These are phyloP conservation scores for Protomyces inundatus DNA, from an alignment of 1,139 yeast genomes.

Conservation along the genomic window DNA sequence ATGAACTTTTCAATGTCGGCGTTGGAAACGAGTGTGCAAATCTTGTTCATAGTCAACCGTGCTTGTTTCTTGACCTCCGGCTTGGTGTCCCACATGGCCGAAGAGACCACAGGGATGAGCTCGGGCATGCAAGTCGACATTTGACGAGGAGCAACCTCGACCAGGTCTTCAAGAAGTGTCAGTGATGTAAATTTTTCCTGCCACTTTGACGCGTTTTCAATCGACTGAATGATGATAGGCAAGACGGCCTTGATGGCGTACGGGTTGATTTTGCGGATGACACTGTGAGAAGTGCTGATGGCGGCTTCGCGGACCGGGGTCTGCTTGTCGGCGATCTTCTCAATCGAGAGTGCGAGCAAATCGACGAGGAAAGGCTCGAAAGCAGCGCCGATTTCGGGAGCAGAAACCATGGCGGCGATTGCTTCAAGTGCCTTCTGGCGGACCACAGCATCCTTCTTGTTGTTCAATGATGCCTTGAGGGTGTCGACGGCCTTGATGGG, in stretches of 20 bases:
- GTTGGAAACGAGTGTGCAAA: slow-evolving; percentile 97
- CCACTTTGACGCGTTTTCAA: slow-evolving; percentile 84
- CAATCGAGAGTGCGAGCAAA: slow-evolving; percentile 62
- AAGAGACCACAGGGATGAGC: slow-evolving; percentile 95
- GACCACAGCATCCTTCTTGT: slow-evolving; percentile 65
- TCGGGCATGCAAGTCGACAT: slow-evolving; percentile 99
- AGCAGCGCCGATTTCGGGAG: slow-evolving; percentile 35
- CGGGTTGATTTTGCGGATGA: slow-evolving; percentile 82
- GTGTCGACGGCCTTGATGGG: slow-evolving; percentile 82
- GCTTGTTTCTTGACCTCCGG: slow-evolving; percentile 96
- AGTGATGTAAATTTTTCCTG: slow-evolving; percentile 93
- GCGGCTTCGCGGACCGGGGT: slow-evolving; percentile 68
- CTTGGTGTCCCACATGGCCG: slow-evolving; percentile 99
- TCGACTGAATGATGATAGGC: slow-evolving; percentile 68
- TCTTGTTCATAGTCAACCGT: slow-evolving; percentile 87
- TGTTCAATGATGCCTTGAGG: slow-evolving; percentile 67
- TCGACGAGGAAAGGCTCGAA: slow-evolving; percentile 83
- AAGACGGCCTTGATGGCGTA: slow-evolving; percentile 84
- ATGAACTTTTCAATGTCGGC: slow-evolving; percentile 99
- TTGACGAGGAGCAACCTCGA: slow-evolving; percentile 92
- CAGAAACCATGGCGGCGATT: slow-evolving; percentile 81
- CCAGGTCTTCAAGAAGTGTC: slow-evolving; percentile 76
- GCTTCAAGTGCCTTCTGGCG: slow-evolving; percentile 79
- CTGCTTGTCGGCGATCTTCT: slow-evolving; percentile 87
- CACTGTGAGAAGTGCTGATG: slow-evolving; percentile 63